Evolutionary conservation across 1,284 basidiomycete genomes (phyloP).

Genomic region (Sphaerobolus stellatus): DNA sequence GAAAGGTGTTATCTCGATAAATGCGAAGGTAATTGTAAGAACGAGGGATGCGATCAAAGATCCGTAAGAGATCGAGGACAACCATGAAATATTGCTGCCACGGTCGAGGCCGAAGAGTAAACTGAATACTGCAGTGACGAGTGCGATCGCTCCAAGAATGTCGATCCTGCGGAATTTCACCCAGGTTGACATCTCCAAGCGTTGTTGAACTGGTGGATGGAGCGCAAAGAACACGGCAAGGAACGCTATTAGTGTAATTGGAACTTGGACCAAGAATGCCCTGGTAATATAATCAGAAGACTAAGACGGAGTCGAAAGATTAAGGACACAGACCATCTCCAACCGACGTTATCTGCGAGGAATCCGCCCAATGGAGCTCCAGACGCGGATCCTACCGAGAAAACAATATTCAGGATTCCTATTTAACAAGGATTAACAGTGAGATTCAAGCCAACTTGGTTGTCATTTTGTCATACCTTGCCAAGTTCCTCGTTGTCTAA

Average conservation of each 20-base stretch:
- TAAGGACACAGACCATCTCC: slow-evolving; percentile 49
- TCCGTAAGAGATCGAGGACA: background rate
- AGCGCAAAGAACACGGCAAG: slow-evolving; percentile 49
- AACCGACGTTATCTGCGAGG: slow-evolving; percentile 59
- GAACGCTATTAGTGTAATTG: slow-evolving; percentile 52
- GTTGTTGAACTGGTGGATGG: slow-evolving; percentile 33
- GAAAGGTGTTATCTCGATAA: slow-evolving; percentile 36
- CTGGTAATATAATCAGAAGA: slow-evolving; percentile 25
- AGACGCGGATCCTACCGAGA: slow-evolving; percentile 50
- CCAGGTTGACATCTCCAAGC: slow-evolving; percentile 37
- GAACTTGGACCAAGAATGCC: slow-evolving; percentile 61
- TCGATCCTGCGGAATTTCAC: slow-evolving; percentile 57
- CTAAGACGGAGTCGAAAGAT: background rate
- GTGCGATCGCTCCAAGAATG: slow-evolving; percentile 52
- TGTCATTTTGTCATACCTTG: slow-evolving; percentile 42
- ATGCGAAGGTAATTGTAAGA: slow-evolving; percentile 25
- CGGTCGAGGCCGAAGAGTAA: slow-evolving; percentile 57
- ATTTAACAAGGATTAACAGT: background rate
- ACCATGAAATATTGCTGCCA: slow-evolving; percentile 50
- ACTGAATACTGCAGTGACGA: slow-evolving; percentile 51
- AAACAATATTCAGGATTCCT: slow-evolving; percentile 59
- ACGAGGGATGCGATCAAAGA: slow-evolving; percentile 21
- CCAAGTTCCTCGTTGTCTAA: slow-evolving; percentile 60
- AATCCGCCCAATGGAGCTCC: slow-evolving; percentile 62
- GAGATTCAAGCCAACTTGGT: background rate